These are phyloP conservation scores for Akanthomyces muscarius DNA, from an alignment of 2,329 filamentous ascomycete genomes.

Conservation along the genomic window DNA sequence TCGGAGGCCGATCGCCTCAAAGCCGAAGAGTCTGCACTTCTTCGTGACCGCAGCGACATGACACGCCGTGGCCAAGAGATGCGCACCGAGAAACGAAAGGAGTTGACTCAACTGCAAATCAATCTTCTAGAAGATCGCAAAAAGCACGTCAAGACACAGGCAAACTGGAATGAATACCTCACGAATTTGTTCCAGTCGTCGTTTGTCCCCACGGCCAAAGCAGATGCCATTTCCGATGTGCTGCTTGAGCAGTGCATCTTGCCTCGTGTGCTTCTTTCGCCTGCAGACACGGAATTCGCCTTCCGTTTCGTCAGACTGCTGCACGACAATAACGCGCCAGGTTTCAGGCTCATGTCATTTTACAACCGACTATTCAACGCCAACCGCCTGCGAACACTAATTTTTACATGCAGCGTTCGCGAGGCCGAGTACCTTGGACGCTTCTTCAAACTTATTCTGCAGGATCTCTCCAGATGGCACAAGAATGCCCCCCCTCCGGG, in stretches of 20 bases:
- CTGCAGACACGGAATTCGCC: slow-evolving; percentile 82
- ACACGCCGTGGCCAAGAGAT: slow-evolving; percentile 63
- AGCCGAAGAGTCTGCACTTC: slow-evolving; percentile 62
- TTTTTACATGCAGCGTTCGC: slow-evolving; percentile 84
- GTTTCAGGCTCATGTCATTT: slow-evolving; percentile 81
- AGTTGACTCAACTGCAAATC: slow-evolving; percentile 64
- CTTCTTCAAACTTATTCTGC: slow-evolving; percentile 78
- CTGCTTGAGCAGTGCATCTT: slow-evolving; percentile 88
- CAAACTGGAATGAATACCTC: slow-evolving; percentile 64
- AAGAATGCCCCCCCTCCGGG: slow-evolving; percentile 57
- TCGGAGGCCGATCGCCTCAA: slow-evolving; percentile 67
- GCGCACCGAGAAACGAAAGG: slow-evolving; percentile 60
- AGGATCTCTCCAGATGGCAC: slow-evolving; percentile 82
- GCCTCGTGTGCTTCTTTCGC: slow-evolving; percentile 79
- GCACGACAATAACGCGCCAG: slow-evolving; percentile 76
- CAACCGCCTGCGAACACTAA: slow-evolving; percentile 73
- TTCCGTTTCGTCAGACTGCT: slow-evolving; percentile 84
- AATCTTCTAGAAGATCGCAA: slow-evolving; percentile 70
- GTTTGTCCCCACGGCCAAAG: slow-evolving; percentile 65
- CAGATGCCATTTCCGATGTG: slow-evolving; percentile 65
- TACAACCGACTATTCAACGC: slow-evolving; percentile 81
- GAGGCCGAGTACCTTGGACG: slow-evolving; percentile 92
- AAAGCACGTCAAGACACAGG: slow-evolving; percentile 62
- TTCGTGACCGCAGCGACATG: slow-evolving; percentile 69
- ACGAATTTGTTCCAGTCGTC: slow-evolving; percentile 72